These are phyloP conservation scores for Neltuma alba DNA, from an alignment of 306 rosid species.

Conservation along the genomic window DNA sequence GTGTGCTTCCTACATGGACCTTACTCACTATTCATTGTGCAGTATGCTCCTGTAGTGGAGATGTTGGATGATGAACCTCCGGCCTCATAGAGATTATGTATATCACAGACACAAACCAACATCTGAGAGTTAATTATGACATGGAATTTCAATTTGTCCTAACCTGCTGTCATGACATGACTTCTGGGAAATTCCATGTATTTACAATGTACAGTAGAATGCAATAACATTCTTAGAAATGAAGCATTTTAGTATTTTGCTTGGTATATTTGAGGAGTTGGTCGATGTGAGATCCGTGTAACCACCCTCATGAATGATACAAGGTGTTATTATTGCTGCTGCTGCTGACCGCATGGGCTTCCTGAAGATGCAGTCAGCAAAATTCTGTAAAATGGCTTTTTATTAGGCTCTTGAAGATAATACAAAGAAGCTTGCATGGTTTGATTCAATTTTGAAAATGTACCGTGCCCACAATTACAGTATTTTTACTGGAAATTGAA, in stretches of 20 bases:
- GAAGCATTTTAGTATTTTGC: not conserved
- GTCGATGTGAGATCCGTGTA: not conserved
- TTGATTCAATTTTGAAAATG: not conserved
- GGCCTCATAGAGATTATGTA: constrained; percentile 34
- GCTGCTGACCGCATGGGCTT: not conserved
- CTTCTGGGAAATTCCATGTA: not conserved
- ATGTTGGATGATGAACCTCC: constrained; percentile 59
- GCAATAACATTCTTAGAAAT: not conserved
- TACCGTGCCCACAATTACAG: not conserved
- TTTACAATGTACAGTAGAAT: not conserved
- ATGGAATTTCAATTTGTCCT: not conserved
- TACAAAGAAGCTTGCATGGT: not conserved
- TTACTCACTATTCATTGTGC: constrained; percentile 41
- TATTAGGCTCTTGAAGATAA: not conserved
- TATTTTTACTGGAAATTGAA: not conserved
- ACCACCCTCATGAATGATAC: not conserved
- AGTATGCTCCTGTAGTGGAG: constrained; percentile 90
- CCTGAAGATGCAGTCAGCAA: not conserved
- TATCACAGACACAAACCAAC: not conserved
- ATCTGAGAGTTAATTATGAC: not conserved
- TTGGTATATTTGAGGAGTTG: not conserved
- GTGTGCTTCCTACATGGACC: constrained; percentile 14
- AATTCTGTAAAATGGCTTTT: not conserved
- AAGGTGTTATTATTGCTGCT: not conserved
- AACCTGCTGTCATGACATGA: not conserved